Evolutionary conservation across 164 flowering plant genomes (phyloP).

Genomic region (Platanus orientalis): DNA sequence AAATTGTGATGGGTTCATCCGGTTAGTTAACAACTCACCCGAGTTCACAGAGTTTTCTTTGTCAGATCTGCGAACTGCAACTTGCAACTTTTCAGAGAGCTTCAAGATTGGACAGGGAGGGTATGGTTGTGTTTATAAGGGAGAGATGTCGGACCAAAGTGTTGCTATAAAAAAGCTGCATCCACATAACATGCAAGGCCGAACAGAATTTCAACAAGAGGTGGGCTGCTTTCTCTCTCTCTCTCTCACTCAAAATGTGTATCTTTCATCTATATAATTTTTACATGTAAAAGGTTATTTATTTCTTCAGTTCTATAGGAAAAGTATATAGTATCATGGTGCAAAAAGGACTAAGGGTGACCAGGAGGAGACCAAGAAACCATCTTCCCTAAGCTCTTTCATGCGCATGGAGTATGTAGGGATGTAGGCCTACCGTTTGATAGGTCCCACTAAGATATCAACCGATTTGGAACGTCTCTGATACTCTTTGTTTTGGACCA

Average conservation of each 20-base stretch:
- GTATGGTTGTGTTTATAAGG: slow-evolving; percentile 69
- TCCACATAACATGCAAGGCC: slow-evolving; percentile 51
- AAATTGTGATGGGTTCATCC: slow-evolving; percentile 17
- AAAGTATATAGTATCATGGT: too few species aligned
- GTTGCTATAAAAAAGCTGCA: slow-evolving; percentile 71
- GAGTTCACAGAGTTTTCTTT: slow-evolving; percentile 54
- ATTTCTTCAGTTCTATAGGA: too few species aligned
- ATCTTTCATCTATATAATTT: not conserved
- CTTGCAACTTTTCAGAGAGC: slow-evolving; percentile 78
- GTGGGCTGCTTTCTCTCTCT: slow-evolving; percentile 26
- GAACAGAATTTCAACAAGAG: slow-evolving; percentile 64
- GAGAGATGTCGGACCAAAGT: slow-evolving; percentile 61
- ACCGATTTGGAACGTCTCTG: too few species aligned
- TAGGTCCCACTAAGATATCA: too few species aligned
- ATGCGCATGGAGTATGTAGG: too few species aligned
- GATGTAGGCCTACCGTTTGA: too few species aligned
- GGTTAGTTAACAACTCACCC: slow-evolving; percentile 25
- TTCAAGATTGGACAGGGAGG: slow-evolving; percentile 65
- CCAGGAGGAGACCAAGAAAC: too few species aligned
- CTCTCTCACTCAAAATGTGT: not conserved
- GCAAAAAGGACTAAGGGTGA: too few species aligned
- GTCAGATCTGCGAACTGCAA: slow-evolving; percentile 61
- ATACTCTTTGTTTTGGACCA: too few species aligned
- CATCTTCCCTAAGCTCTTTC: too few species aligned
- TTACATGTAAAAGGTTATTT: too few species aligned